Evolutionary conservation across 768 basidiomycete species (phyloP).

Genomic region (Amanita muscaria): DNA sequence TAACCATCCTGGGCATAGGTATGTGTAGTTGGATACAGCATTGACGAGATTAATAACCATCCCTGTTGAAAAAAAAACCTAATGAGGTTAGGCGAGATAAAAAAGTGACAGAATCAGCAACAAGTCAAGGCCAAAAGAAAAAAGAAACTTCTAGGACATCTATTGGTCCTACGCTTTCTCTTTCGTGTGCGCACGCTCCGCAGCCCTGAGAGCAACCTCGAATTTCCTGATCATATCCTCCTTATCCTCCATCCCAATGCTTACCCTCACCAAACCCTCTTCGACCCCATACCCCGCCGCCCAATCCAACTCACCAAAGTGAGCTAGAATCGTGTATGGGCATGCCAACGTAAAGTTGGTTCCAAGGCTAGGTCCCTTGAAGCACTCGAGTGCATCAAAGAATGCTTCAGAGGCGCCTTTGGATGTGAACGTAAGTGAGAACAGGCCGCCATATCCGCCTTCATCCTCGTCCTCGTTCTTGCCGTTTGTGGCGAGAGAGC

Average conservation of each 20-base stretch:
- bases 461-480: constrained; percentile 15
- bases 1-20: background rate
- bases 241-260: constrained; percentile 82
- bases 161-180: too few relatives aligned
- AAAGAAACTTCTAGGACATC: too few relatives aligned
- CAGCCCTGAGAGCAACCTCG: constrained; percentile 61
- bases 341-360: constrained; percentile 95
- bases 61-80: constrained; percentile 3
- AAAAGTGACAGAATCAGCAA: too few relatives aligned
- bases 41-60: background rate
- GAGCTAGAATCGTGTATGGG: constrained; percentile 89
- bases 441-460: constrained; percentile 78
- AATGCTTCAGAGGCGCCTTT: constrained; percentile 62
- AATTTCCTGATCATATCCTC: constrained; percentile 46
- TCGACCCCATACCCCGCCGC: constrained; percentile 84
- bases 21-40: constrained; percentile 3
- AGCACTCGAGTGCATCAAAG: constrained; percentile 74
- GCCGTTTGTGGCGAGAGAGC: background rate
- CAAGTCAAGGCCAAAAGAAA: too few relatives aligned
- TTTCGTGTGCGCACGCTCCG: constrained; percentile 46
- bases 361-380: constrained; percentile 87
- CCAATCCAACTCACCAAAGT: constrained; percentile 88
- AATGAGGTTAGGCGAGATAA: background rate
- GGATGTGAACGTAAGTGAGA: constrained; percentile 79
- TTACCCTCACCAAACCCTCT: constrained; percentile 73